phyloP scores from a whole-genome alignment of 1,139 yeast species.

The Candida sojae region DNA sequence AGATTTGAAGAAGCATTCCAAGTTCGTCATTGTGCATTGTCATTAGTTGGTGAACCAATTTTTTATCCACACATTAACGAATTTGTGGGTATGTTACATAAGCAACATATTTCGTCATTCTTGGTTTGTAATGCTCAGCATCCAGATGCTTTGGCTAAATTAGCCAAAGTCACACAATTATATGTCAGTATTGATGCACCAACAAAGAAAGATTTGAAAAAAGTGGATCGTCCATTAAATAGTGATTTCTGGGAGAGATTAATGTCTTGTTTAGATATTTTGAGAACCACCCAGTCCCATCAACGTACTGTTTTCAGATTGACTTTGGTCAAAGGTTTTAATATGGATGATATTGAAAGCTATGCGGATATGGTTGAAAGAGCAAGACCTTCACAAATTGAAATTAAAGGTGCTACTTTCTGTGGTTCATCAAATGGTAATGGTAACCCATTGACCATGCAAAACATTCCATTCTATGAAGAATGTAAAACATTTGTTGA shows the following conservation, averaged over 20 bases:
- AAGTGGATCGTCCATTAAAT: constrained; percentile 85
- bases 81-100: constrained; percentile 78
- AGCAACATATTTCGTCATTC: constrained; percentile 76
- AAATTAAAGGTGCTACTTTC: constrained; percentile 92
- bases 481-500: constrained; percentile 81
- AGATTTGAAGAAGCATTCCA: constrained; percentile 88
- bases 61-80: constrained; percentile 90
- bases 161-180: constrained; percentile 81
- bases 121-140: constrained; percentile 96
- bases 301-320: constrained; percentile 91
- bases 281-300: constrained; percentile 68
- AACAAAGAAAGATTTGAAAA: constrained; percentile 73
- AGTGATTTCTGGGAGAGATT: constrained; percentile 93
- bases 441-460: constrained; percentile 91
- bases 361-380: constrained; percentile 86
- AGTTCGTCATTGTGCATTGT: constrained; percentile 88
- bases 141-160: constrained; percentile 73
- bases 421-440: constrained; percentile 83
- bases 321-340: constrained; percentile 90
- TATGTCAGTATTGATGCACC: constrained; percentile 95
- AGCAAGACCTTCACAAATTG: constrained; percentile 86
- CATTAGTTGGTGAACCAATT: constrained; percentile 92
- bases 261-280: constrained; percentile 75
- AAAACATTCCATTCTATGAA: constrained; percentile 90
- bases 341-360: constrained; percentile 78